A percentile compares a stretch with the other conserved stretches of the same genome.
Conservation (phyloP, 2,329 filamentous ascomycete species). For the Byssochlamys sp. region DNA sequence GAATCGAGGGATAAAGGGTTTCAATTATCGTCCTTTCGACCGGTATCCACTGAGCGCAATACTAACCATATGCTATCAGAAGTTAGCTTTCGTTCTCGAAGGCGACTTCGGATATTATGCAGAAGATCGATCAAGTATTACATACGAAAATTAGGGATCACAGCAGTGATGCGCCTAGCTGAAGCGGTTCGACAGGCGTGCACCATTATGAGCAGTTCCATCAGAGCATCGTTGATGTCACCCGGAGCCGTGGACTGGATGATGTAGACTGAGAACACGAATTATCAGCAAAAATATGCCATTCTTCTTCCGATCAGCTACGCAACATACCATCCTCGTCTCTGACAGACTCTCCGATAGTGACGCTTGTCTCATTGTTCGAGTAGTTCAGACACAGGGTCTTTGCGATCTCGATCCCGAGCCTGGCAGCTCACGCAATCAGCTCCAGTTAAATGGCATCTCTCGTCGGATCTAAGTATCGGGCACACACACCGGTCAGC, state of each 20-base stretch:
- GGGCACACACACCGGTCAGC: constrained; percentile 46
- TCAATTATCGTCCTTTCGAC: not conserved
- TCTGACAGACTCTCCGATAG: constrained; percentile 87
- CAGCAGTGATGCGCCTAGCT: constrained; percentile 84
- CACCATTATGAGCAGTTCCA: constrained; percentile 98
- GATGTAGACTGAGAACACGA: constrained; percentile 62
- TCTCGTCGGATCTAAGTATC: not conserved
- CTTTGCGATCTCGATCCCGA: constrained; percentile 59
- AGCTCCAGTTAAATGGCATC: not conserved
- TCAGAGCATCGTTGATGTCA: constrained; percentile 94
- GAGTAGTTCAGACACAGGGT: constrained; percentile 60
- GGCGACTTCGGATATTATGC: not conserved
- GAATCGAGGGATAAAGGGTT: not conserved
- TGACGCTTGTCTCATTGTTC: constrained; percentile 58
- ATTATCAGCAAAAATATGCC: not conserved
- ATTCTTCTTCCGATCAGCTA: not conserved
- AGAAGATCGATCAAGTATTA: not conserved
- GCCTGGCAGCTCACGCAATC: constrained; percentile 33
- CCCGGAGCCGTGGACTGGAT: constrained; percentile 89
- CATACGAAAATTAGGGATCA: constrained; percentile 84
- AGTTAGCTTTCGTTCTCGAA: not conserved
- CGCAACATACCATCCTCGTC: constrained; percentile 70
- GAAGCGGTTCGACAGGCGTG: constrained; percentile 82
- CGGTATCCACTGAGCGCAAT: not conserved
- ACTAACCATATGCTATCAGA: not conserved